Evolutionary conservation across 2,329 filamentous ascomycete species (phyloP).

Genomic region (Aspergillus sp.): DNA sequence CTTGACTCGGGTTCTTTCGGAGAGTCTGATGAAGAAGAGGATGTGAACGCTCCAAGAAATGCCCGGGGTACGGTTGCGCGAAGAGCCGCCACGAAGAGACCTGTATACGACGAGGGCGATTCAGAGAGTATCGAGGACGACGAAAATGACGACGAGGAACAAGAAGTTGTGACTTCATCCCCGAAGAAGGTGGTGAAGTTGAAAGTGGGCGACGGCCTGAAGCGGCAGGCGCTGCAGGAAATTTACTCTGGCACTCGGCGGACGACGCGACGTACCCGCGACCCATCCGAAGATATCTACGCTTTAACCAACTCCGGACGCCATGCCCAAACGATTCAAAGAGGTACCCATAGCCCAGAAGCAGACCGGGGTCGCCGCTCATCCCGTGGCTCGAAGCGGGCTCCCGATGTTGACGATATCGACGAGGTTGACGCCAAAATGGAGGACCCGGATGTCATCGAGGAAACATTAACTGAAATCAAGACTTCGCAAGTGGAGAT

Average conservation of each 20-base stretch:
- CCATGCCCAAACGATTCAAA: conserved; percentile 55
- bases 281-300: conserved; percentile 56
- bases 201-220: conserved; percentile 29
- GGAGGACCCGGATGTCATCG: conserved; percentile 51
- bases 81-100: conserved; percentile 54
- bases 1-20: conserved; percentile 42
- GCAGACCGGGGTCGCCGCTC: conserved; percentile 26
- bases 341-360: conserved; percentile 55
- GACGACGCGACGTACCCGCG: conserved; percentile 60
- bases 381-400: conserved; percentile 41
- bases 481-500: conserved; percentile 44
- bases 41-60: conserved; percentile 51
- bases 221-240: conserved; percentile 27
- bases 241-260: conserved; percentile 42
- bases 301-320: conserved; percentile 60
- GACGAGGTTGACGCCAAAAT: conserved; percentile 20
- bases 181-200: conserved; percentile 28
- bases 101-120: conserved; percentile 58
- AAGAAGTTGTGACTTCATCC: conserved; percentile 16
- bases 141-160: conserved; percentile 35
- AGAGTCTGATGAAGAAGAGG: conserved; percentile 48
- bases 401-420: conserved; percentile 28
- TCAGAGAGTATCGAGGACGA: conserved; percentile 40
- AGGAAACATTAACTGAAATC: conserved; percentile 40
- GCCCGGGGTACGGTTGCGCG: conserved; percentile 58